These are phyloP conservation scores for Prunus armeniaca DNA, from an alignment of 306 rosid species.

Conservation along the genomic window DNA sequence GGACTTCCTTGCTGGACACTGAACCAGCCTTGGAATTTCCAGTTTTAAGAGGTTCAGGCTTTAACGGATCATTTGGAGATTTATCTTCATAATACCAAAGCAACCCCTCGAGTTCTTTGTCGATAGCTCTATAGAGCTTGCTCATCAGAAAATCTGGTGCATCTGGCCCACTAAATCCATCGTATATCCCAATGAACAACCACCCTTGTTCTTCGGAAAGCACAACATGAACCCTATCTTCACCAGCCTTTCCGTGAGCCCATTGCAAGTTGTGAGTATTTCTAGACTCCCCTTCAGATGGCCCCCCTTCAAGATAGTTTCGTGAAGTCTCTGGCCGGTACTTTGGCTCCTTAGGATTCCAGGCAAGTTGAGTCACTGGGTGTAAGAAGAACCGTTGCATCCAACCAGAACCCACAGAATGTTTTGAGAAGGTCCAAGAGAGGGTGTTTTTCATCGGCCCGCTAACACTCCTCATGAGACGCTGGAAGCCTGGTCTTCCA, in stretches of 20 bases:
- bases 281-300: slow-evolving; percentile 45
- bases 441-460: slow-evolving; percentile 62
- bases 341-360: slow-evolving; percentile 58
- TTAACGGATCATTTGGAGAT: slow-evolving; percentile 23
- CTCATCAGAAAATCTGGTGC: slow-evolving; percentile 74
- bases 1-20: slow-evolving; percentile 30
- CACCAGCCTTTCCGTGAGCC: slow-evolving; percentile 83
- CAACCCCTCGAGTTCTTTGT: slow-evolving; percentile 64
- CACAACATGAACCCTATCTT: slow-evolving; percentile 69
- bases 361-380: slow-evolving; percentile 53
- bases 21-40: slow-evolving; percentile 23
- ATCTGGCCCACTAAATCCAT: slow-evolving; percentile 74
- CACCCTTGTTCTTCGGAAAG: slow-evolving; percentile 78
- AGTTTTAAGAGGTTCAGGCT: slow-evolving; percentile 20
- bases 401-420: slow-evolving; percentile 51
- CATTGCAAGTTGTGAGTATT: slow-evolving; percentile 60
- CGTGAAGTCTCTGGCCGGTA: slow-evolving; percentile 40
- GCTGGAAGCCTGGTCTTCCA: slow-evolving; percentile 47
- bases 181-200: slow-evolving; percentile 72
- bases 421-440: slow-evolving; percentile 56
- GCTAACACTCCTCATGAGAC: slow-evolving; percentile 67
- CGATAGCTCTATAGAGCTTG: slow-evolving; percentile 55
- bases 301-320: slow-evolving; percentile 37
- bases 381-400: slow-evolving; percentile 54
- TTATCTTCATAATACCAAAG: slow-evolving; percentile 64